Evolutionary conservation across 306 rosid species (phyloP).

Genomic region (Neltuma alba): DNA sequence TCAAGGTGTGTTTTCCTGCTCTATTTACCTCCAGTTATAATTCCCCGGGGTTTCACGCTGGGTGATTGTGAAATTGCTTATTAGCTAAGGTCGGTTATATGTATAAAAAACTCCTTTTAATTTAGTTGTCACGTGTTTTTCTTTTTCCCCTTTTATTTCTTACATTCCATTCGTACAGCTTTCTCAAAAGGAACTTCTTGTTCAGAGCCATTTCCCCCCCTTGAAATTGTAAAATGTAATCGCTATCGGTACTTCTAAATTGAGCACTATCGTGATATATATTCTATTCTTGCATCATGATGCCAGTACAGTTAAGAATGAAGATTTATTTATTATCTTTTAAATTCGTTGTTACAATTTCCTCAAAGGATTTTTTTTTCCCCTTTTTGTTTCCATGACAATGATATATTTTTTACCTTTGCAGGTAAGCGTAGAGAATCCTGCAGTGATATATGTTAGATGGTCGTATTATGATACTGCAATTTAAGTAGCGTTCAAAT

Average conservation of each 20-base stretch:
- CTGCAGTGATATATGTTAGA: neutral
- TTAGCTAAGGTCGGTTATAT: no score
- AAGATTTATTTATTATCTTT: neutral
- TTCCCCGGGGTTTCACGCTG: no score
- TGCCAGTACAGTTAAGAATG: neutral
- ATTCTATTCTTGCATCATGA: neutral
- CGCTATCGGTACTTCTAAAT: neutral
- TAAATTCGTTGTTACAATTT: neutral
- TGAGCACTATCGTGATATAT: neutral
- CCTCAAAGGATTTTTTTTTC: neutral
- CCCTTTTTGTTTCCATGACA: neutral
- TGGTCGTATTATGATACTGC: neutral
- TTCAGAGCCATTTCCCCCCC: neutral
- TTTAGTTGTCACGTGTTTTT: neutral
- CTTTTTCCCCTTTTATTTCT: neutral
- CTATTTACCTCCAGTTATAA: no score
- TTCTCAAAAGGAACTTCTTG: neutral
- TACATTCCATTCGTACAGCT: neutral
- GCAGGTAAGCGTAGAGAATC: neutral
- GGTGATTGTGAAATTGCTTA: no score
- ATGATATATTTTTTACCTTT: neutral
- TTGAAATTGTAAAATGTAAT: neutral
- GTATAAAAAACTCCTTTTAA: no score
- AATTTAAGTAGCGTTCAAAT: neutral
- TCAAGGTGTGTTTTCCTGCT: constrained; percentile 45